These are phyloP conservation scores for Meyerozyma carpophila DNA, from an alignment of 1,139 yeast species.

Conservation along the genomic window DNA sequence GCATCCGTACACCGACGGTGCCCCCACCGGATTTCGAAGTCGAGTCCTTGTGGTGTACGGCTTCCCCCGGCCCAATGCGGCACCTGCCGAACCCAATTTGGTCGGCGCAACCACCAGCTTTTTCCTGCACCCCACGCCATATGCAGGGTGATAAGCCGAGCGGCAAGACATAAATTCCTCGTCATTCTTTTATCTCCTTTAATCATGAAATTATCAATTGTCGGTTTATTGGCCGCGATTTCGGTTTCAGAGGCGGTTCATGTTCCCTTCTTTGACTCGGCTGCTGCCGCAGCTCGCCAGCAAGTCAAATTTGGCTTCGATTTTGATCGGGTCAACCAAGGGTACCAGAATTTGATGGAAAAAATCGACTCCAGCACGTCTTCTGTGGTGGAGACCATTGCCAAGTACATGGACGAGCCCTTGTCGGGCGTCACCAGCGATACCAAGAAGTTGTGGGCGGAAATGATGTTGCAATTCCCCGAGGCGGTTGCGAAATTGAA, in stretches of 20 bases:
- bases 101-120: background rate
- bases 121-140: background rate
- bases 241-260: constrained; percentile 24
- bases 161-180: background rate
- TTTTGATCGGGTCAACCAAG: constrained; percentile 11
- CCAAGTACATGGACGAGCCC: constrained; percentile 41
- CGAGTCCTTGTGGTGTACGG: background rate
- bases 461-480: constrained; percentile 56
- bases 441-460: constrained; percentile 52
- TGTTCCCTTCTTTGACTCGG: constrained; percentile 21
- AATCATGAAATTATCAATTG: constrained; percentile 5
- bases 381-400: constrained; percentile 24
- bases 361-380: constrained; percentile 15
- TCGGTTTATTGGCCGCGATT: constrained; percentile 20
- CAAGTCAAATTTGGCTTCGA: constrained; percentile 18
- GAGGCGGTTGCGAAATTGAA: constrained; percentile 42
- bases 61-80: background rate
- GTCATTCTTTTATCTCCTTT: background rate
- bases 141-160: constrained; percentile 1
- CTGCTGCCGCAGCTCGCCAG: constrained; percentile 21
- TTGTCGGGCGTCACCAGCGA: constrained; percentile 42
- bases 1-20: background rate
- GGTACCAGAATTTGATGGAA: constrained; percentile 13
- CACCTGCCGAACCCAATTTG: background rate
- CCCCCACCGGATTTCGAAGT: background rate